Evolutionary conservation across 768 basidiomycete species (phyloP), one percentile per base, ranked within the genome.

Genomic region (Boletellus ananas): DNA sequence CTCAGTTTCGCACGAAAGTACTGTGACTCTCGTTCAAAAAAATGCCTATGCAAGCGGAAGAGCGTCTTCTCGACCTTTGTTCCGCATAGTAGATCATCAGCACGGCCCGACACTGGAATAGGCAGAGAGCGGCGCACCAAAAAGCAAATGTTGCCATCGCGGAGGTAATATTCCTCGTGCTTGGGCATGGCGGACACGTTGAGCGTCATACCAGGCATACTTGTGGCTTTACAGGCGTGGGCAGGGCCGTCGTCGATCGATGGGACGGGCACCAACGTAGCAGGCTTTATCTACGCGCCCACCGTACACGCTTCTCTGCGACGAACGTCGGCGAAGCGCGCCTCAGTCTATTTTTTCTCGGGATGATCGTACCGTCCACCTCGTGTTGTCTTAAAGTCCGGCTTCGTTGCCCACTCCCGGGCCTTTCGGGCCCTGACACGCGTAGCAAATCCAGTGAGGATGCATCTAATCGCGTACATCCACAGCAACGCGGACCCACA

Each of bases 101-200:
- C 34, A 13, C 13, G 12, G 1, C 13, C 36, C 29, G 25, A 44
- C 23, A 38, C 8, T 25, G 6, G 21, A 4, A 36, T 41, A 3
- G 5, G 25, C 11, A 7, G 17, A 23, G 4, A 6, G 27, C n/a
- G 1, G 60, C 77, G 47, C 54, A 84, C 84, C 23, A 80, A 45
- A 49, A 85, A 75, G 3, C 70, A 72, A 0, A 84, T 55, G 56
- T 84, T 83, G 0, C 77, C 85, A 1, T 76, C 76, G 0, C 68
- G 62, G 11, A 86, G 60, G 45, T 81, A 85, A 51, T 79, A 86
- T 0, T 72, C 61, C 0, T 61, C 53, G 35, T 71, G 63, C 18
- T 54, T 51, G 31, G 50, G 56, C 34, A 70, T 53, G 2, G 64
- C 25, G 0, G 41, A 47, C 0, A 73, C 50, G 0, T 63, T 58